Evolutionary conservation across 106 monocot species (phyloP).

Genomic region (Posidonia australis): DNA sequence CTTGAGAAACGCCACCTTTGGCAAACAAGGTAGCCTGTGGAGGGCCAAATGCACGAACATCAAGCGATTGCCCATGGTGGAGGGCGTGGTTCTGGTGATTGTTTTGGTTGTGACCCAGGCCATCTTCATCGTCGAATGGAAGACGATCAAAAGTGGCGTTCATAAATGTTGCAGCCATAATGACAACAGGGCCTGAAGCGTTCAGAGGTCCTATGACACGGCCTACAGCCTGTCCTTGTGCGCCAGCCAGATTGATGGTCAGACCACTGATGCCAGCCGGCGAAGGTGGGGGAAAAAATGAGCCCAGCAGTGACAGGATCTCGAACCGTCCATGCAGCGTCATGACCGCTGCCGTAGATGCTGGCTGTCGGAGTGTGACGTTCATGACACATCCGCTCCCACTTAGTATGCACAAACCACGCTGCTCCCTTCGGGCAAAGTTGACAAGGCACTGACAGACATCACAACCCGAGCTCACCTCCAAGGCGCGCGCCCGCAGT

Average conservation of each 20-base stretch:
- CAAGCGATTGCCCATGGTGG: neutral
- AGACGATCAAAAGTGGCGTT: conserved; percentile 12
- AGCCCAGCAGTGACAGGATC: conserved; percentile 19
- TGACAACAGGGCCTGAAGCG: conserved; percentile 8
- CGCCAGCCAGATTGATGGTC: conserved; percentile 18
- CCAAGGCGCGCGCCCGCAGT: conserved; percentile 20
- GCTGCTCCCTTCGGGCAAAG: conserved; percentile 11
- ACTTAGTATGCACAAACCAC: conserved; percentile 20
- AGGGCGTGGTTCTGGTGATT: neutral
- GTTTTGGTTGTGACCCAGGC: neutral
- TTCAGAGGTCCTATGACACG: conserved; percentile 7
- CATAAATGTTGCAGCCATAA: conserved; percentile 12
- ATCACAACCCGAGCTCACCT: conserved; percentile 19
- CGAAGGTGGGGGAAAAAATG: conserved; percentile 14
- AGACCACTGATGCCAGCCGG: conserved; percentile 7
- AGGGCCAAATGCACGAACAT: neutral
- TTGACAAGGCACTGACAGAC: conserved; percentile 10
- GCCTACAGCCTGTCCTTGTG: conserved; percentile 22
- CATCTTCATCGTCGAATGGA: conserved; percentile 4
- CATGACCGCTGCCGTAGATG: neutral
- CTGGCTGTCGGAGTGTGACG: conserved; percentile 19
- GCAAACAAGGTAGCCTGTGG: conserved; percentile 1
- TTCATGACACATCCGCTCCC: conserved; percentile 16
- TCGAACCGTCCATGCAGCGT: conserved; percentile 14
- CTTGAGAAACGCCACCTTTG: neutral